Conservation (phyloP, 371 early-diverging fungal genomes). For the Actinomucor elegans region DNA sequence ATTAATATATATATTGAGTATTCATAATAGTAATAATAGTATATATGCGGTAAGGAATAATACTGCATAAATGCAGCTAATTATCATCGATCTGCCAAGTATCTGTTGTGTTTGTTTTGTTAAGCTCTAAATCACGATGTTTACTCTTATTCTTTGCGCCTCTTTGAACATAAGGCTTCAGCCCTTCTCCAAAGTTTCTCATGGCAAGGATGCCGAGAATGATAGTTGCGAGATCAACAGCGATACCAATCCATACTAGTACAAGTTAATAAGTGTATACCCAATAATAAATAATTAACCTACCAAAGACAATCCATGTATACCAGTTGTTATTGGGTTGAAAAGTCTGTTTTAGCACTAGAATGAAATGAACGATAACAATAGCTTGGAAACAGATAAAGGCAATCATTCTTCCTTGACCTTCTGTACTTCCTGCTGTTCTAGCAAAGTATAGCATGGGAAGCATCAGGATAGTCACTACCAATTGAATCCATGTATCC, state of each 20-base stretch:
- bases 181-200: constrained; percentile 47
- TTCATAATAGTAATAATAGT: too few relatives aligned
- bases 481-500: constrained; percentile 37
- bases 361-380: constrained; percentile 37
- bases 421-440: constrained; percentile 46
- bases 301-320: constrained; percentile 48
- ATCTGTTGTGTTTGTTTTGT: constrained; percentile 24
- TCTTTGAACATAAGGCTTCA: constrained; percentile 30
- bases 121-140: constrained; percentile 34
- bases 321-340: constrained; percentile 48
- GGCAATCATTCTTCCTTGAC: constrained; percentile 34
- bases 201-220: constrained; percentile 35
- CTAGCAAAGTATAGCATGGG: constrained; percentile 49
- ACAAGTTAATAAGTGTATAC: background rate
- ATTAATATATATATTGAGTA: too few relatives aligned
- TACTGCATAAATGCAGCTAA: background rate
- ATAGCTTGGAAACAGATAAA: constrained; percentile 41
- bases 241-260: constrained; percentile 31
- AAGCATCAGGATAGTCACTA: constrained; percentile 39
- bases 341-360: constrained; percentile 41
- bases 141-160: constrained; percentile 31
- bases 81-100: constrained; percentile 47
- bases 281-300: background rate
- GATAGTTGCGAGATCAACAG: constrained; percentile 25
- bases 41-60: too few relatives aligned